phyloP scores from a whole-genome alignment of 495 filamentous ascomycete genomes.

The Lentithecium fluviatile region DNA sequence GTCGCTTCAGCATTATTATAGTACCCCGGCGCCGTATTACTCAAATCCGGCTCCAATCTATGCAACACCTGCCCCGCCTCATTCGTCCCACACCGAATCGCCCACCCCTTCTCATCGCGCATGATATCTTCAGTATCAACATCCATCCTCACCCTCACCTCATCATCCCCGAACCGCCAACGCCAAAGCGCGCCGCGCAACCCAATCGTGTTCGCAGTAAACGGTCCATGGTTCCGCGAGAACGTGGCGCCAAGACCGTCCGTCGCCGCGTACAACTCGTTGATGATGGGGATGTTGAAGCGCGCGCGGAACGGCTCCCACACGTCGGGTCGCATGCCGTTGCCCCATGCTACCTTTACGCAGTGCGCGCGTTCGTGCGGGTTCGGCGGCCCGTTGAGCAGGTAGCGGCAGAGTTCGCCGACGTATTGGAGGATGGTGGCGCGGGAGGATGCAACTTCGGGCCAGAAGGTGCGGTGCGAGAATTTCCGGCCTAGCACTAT shows the following conservation, averaged over 20 bases:
- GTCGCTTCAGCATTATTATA: constrained; percentile 31
- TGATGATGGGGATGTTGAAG: constrained; percentile 41
- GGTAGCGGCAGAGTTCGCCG: constrained; percentile 43
- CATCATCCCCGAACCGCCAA: constrained; percentile 24
- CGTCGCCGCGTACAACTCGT: constrained; percentile 45
- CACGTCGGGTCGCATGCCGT: constrained; percentile 45
- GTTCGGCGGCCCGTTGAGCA: constrained; percentile 31
- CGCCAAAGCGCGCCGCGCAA: constrained; percentile 36
- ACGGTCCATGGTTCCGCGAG: constrained; percentile 27
- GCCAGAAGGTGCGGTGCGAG: constrained; percentile 40
- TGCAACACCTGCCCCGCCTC: constrained; percentile 35
- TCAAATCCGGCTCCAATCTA: constrained; percentile 21
- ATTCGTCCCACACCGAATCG: constrained; percentile 12
- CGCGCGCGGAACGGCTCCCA: constrained; percentile 43
- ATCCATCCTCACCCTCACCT: constrained; percentile 40
- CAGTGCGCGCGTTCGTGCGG: constrained; percentile 30
- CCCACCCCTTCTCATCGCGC: constrained; percentile 35
- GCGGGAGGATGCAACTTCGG: constrained; percentile 37
- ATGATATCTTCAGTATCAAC: constrained; percentile 42
- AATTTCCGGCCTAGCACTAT: constrained; percentile 34
- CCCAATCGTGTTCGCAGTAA: constrained; percentile 30
- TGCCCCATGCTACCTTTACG: constrained; percentile 39
- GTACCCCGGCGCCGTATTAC: constrained; percentile 18
- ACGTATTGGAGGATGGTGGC: constrained; percentile 46
- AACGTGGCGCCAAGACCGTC: constrained; percentile 36